Conservation (phyloP, 2,329 filamentous ascomycete genomes). For the Beauveria sp. region DNA sequence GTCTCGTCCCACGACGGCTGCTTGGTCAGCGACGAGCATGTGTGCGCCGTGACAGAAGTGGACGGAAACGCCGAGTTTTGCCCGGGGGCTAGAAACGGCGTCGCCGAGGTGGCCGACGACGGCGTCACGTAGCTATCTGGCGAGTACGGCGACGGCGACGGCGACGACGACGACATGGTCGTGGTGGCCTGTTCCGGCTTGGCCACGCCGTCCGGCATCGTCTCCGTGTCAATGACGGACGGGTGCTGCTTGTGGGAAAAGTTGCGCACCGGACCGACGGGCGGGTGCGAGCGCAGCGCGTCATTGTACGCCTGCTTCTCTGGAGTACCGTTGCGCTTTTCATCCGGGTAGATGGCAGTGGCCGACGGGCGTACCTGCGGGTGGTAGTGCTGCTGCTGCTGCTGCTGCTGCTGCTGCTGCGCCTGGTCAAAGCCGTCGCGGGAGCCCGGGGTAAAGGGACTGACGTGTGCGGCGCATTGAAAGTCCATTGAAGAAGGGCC, state of each 20-base stretch:
- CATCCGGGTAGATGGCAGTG: too few relatives aligned
- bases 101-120: slow-evolving; percentile 3
- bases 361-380: background rate
- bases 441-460: slow-evolving; percentile 31
- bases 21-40: background rate
- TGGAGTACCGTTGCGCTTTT: too few relatives aligned
- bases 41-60: background rate
- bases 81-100: background rate
- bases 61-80: background rate
- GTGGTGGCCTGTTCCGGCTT: background rate
- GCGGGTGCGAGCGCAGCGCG: slow-evolving; percentile 7
- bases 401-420: slow-evolving; percentile 14
- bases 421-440: slow-evolving; percentile 21
- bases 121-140: slow-evolving; percentile 2
- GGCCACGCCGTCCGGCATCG: background rate
- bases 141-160: background rate
- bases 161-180: background rate
- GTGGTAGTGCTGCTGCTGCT: slow-evolving; percentile 18
- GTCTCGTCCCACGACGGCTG: slow-evolving; percentile 7
- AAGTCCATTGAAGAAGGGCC: slow-evolving; percentile 38
- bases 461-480: slow-evolving; percentile 40
- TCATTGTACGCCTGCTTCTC: background rate
- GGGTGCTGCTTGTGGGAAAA: slow-evolving; percentile 9
- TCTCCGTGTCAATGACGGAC: background rate
- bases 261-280: background rate